Percentiles rank a stretch among this genome's conserved stretches.
Conservation (phyloP, 345 rosid genomes). For the Turnera subulata region DNA sequence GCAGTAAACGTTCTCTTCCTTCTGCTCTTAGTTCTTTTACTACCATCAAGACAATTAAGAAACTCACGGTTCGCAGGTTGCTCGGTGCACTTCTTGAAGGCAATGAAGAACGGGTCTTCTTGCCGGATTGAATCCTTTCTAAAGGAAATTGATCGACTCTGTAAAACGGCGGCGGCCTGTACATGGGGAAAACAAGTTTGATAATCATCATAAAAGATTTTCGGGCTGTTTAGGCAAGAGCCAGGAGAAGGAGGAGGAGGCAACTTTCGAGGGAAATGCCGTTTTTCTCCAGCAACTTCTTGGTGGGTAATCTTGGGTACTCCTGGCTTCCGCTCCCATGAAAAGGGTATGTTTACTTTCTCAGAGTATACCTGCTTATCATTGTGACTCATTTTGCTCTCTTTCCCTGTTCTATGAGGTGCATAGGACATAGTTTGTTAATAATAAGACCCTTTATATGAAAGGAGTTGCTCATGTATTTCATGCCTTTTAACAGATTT, state of each 20-base stretch:
- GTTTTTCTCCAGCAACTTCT: neutral
- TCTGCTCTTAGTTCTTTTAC: neutral
- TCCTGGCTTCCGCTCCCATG: constrained; percentile 39
- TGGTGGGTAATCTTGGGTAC: constrained; percentile 21
- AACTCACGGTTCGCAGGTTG: neutral
- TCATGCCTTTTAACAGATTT: constrained; percentile 8
- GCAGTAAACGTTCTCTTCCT: constrained; percentile 1
- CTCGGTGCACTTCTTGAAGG: constrained; percentile 28
- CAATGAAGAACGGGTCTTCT: constrained; percentile 26
- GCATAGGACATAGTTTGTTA: neutral
- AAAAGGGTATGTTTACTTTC: constrained; percentile 29
- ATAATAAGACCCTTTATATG: neutral
- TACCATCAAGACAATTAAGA: neutral
- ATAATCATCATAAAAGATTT: neutral
- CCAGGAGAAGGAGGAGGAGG: constrained; percentile 29
- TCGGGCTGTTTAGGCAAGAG: constrained; percentile 7
- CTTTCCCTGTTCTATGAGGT: neutral
- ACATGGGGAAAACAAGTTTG: neutral
- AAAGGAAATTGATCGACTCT: neutral
- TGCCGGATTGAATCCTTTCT: neutral
- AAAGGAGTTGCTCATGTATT: constrained; percentile 5
- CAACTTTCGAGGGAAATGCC: constrained; percentile 6
- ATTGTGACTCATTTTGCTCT: constrained; percentile 14
- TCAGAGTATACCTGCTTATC: neutral
- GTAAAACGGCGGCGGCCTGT: neutral